Evolutionary conservation across 2,329 filamentous ascomycete species (phyloP), one percentile per base, ranked within the genome.

Genomic region (Beauveria sp.): DNA sequence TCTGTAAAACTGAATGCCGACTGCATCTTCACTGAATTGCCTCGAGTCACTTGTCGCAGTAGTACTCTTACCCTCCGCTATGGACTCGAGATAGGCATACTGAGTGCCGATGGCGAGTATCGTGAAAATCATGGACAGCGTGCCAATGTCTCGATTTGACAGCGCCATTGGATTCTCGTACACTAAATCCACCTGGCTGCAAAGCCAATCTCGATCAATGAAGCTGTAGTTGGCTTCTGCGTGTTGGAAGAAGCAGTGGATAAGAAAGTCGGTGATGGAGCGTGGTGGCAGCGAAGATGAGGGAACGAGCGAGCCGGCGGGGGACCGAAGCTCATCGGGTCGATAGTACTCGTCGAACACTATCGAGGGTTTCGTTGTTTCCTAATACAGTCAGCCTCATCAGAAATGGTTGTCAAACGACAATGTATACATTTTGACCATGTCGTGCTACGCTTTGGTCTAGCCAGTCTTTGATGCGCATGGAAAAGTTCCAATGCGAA

Each of bases 1-100:
- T 59, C 83, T 79, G 64, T 85, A 85, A 63, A 85, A 83, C 26
- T 79, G 79, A 7, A 82, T 72, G 3, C 82, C 82, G 1, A 83
- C 76, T 26, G 81, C 78, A 59, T 83, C 79, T 63, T 83, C 80
- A 0, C 79, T 79, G 45, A 74, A 73, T 26, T 60, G 64, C 56
- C 68, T 66, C 54, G 58, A 62, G 24, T 67, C 61, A 22, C 61
- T 51, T 57, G 65, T 57, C 6, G 24, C 7, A 4, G 24, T 24
- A 2, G 49, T 22, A 30, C 1, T 9, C 6, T n/a, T 38, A 9
- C 53, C 52, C 40, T 66, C 63, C 8, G 59, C 60, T 22, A 66
- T 34, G 12, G 71, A 70, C 54, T 79, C 77, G 20, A 81, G 72
- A 58, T 81, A 78, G 2, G 78, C 78, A 62, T 79, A 81, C 62